These are phyloP conservation scores for Elasticomyces elasticus DNA, from an alignment of 495 filamentous ascomycete genomes.

Conservation along the genomic window DNA sequence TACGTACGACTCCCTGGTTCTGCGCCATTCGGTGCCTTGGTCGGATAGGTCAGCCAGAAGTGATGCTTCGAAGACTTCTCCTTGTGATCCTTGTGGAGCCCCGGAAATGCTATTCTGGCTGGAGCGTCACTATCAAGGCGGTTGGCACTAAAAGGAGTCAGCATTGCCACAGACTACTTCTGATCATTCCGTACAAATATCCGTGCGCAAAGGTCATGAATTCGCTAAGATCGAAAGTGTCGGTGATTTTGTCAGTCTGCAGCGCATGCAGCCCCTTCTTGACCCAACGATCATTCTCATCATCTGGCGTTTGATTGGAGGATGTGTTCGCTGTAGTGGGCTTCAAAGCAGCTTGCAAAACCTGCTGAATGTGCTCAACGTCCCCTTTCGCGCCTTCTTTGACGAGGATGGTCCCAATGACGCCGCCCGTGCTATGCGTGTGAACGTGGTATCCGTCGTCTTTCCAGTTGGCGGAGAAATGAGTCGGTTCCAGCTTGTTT, in stretches of 20 bases:
- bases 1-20: not conserved
- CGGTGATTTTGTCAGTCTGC: not conserved
- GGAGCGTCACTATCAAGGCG: conserved; percentile 1
- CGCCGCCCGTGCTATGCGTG: not conserved
- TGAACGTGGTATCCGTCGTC: conserved; percentile 1
- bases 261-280: not conserved
- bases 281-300: conserved; percentile 5
- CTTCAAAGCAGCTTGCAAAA: conserved; percentile 4
- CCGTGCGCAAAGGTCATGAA: conserved; percentile 10
- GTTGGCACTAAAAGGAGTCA: not conserved
- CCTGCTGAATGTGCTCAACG: not conserved
- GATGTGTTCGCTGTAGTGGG: not conserved
- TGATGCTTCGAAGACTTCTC: conserved; percentile 5
- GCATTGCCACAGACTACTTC: not conserved
- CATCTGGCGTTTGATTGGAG: not conserved
- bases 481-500: conserved; percentile 5
- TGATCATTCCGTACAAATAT: conserved; percentile 1
- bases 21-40: not conserved
- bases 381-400: not conserved
- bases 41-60: conserved; percentile 11
- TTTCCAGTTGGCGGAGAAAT: conserved; percentile 1
- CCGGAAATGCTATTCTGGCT: conserved; percentile 4
- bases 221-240: conserved; percentile 1
- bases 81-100: not conserved
- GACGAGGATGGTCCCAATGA: conserved; percentile 11